A percentile compares a stretch with the other conserved stretches of the same genome.
phyloP scores from a whole-genome alignment of 2,329 filamentous ascomycete genomes.

The Coleophoma cylindrospora region DNA sequence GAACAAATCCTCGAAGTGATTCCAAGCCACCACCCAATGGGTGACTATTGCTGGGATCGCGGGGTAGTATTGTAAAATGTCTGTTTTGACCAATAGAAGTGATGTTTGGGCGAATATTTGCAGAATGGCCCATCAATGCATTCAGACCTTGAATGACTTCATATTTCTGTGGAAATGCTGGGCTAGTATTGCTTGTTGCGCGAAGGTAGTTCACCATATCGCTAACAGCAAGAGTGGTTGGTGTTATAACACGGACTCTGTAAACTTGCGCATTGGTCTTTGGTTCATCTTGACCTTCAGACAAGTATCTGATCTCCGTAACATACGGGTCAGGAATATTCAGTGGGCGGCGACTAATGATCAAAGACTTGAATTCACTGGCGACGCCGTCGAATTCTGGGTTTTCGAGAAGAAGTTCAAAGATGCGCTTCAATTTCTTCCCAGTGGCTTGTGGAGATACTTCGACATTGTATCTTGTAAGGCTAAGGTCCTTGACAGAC shows the following conservation, averaged over 20 bases:
- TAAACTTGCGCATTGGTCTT: slow-evolving; percentile 11
- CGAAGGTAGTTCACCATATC: slow-evolving; percentile 13
- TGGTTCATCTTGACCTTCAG: slow-evolving; percentile 22
- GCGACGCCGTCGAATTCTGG: slow-evolving; percentile 19
- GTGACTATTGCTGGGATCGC: slow-evolving; percentile 16
- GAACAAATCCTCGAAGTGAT: slow-evolving; percentile 56
- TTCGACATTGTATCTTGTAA: slow-evolving; percentile 24
- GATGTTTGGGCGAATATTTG: slow-evolving; percentile 33
- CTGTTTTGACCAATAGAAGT: slow-evolving; percentile 47
- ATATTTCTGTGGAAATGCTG: slow-evolving; percentile 28
- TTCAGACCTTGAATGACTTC: slow-evolving; percentile 54
- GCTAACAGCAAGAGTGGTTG: slow-evolving; percentile 13
- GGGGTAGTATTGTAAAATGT: slow-evolving; percentile 37
- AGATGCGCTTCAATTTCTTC: slow-evolving; percentile 21
- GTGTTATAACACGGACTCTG: slow-evolving; percentile 12
- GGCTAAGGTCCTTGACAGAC: slow-evolving; percentile 11
- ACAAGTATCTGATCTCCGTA: slow-evolving; percentile 15
- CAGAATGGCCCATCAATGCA: slow-evolving; percentile 45
- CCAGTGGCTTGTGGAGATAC: slow-evolving; percentile 17
- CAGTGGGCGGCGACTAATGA: slow-evolving; percentile 16
- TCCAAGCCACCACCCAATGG: slow-evolving; percentile 46
- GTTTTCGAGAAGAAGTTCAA: slow-evolving; percentile 24
- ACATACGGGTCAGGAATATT: slow-evolving; percentile 10
- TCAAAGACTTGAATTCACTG: slow-evolving; percentile 23
- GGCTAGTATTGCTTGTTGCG: slow-evolving; percentile 6